Base-by-base conservation (phyloP, 2,329 filamentous ascomycete genomes). In the Diplodia seriata region DNA sequence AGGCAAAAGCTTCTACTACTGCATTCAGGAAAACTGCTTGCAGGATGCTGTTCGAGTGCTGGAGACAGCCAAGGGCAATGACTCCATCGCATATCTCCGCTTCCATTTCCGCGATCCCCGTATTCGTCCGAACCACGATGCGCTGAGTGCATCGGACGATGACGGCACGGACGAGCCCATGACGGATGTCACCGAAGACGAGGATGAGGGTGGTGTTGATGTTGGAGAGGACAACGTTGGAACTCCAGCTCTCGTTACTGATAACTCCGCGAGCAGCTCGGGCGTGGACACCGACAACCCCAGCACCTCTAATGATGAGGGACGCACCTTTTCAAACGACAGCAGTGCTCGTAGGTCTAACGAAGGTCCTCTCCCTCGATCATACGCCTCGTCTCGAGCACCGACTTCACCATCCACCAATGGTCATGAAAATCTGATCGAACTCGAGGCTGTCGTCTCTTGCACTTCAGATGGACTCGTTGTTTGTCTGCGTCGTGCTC, bases 391-490 rank as follows among this genome's bases (percentile, higher is more conserved):
- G 6, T 68, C 67, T 51, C 38, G 40, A 18, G 49, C 23, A 8
- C 49, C 49, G 18, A 54, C 69, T 2, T 69, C 69, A 3, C 77
- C 76, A 7, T 74, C 33, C 8, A 63, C 61, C 55, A 33, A 50
- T n/a, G 38, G 68, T 26, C 51, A 11, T 53, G 71, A 69, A 6
- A 79, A 78, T 15, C 83, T 84, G 1, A 83, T 93, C 63, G 92
- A 96, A 79, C 82, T 97, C 4, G 93, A 97, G 79, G 93, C 92
- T 2, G 92, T 97, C n/a, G 89, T 97, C 5, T 96, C 93, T 0
- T 97, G 93, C 79, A 93, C 92, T 2, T 96, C 93, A 0, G 93
- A 97, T 76, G 93, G 93, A 0, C 82, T 97, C 0, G 92, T 96
- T 2, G 92, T 96, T 8, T 89, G 94, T 61, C 81, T 96, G 15